These are phyloP conservation scores for Botrytis byssoidea DNA, from an alignment of 2,329 filamentous ascomycete species.

Conservation along the genomic window DNA sequence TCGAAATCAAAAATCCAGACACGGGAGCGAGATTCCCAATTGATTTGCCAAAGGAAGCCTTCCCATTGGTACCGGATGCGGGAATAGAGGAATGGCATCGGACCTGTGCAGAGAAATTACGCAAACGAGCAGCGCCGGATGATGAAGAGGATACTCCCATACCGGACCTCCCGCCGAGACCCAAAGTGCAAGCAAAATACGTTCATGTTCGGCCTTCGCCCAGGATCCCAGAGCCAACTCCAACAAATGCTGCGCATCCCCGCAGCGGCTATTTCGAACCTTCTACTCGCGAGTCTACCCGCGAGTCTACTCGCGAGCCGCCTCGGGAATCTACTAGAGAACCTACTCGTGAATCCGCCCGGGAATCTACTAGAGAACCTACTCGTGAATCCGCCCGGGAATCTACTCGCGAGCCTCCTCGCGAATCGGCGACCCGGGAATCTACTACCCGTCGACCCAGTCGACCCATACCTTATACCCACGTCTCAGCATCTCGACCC, in stretches of 20 bases:
- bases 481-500: slow-evolving; percentile 28
- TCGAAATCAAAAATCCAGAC: slow-evolving; percentile 71
- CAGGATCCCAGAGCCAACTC: slow-evolving; percentile 6
- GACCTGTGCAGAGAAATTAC: slow-evolving; percentile 67
- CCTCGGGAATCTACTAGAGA: slow-evolving; percentile 6
- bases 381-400: neutral
- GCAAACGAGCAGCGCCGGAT: slow-evolving; percentile 52
- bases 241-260: slow-evolving; percentile 3
- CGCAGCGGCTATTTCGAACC: slow-evolving; percentile 18
- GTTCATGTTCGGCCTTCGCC: slow-evolving; percentile 33
- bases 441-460: neutral
- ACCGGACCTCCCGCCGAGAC: slow-evolving; percentile 34
- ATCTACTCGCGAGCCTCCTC: neutral
- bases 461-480: slow-evolving; percentile 29
- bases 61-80: slow-evolving; percentile 70
- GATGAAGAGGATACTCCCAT: slow-evolving; percentile 34
- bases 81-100: slow-evolving; percentile 89
- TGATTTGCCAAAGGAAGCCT: slow-evolving; percentile 59
- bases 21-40: slow-evolving; percentile 67
- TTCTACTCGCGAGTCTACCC: slow-evolving; percentile 21
- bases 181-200: slow-evolving; percentile 34
- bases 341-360: slow-evolving; percentile 24
- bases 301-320: slow-evolving; percentile 28
- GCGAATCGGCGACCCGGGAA: neutral
- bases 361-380: neutral